A percentile compares a stretch with the other conserved stretches of the same genome.
Evolutionary conservation across 208 protist species (phyloP).

Genomic region (Lotmaria passim): DNA sequence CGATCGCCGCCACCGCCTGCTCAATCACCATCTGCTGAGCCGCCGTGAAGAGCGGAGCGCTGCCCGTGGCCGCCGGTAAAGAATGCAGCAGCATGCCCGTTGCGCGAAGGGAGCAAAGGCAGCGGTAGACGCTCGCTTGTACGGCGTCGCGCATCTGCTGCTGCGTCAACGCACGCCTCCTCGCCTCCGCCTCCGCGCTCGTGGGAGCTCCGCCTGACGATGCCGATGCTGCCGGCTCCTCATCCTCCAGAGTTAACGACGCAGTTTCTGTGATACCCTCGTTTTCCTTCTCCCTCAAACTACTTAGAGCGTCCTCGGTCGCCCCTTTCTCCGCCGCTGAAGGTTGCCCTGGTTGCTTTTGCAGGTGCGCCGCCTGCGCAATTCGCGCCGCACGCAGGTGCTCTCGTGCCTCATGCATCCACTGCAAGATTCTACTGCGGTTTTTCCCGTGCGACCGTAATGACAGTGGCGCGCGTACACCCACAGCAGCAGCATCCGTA

Average conservation of each 20-base stretch:
- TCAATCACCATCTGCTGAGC: slow-evolving; percentile 2
- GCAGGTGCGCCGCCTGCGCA: background rate
- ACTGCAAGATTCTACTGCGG: background rate
- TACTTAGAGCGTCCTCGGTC: background rate
- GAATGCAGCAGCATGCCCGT: slow-evolving; percentile 11
- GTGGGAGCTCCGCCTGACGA: background rate
- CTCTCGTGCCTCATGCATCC: background rate
- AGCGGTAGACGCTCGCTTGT: slow-evolving; percentile 17
- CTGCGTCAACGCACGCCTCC: background rate
- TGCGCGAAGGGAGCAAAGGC: slow-evolving; percentile 23
- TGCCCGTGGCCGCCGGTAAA: background rate
- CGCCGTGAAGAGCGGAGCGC: background rate
- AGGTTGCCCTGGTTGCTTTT: background rate
- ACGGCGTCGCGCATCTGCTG: slow-evolving; percentile 6
- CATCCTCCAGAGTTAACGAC: background rate
- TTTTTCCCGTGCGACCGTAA: background rate
- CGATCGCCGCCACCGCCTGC: background rate
- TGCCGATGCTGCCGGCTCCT: background rate
- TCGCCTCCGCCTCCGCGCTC: background rate
- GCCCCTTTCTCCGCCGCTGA: background rate
- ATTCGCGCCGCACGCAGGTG: background rate
- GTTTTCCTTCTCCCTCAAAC: background rate
- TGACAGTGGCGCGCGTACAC: too few species aligned
- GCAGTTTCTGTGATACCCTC: background rate
- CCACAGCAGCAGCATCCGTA: too few species aligned